Evolutionary conservation across 768 basidiomycete species (phyloP).

Genomic region (Phaeotremella fagi): DNA sequence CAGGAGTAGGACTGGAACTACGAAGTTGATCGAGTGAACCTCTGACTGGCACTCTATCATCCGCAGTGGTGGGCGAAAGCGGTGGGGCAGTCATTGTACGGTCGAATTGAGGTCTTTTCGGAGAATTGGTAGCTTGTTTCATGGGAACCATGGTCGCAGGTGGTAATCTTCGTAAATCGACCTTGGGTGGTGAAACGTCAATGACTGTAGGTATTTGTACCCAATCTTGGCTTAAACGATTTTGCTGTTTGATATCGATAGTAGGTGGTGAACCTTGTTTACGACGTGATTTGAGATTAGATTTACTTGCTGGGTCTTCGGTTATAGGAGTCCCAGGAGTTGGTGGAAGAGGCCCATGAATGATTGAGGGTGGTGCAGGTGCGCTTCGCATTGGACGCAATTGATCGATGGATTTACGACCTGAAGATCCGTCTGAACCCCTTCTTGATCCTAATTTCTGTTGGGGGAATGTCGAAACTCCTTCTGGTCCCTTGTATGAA

Average conservation of each 20-base stretch:
- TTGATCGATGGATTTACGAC: neutral
- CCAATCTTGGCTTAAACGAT: constrained; percentile 37
- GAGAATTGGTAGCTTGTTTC: constrained; percentile 15
- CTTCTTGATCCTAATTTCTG: neutral
- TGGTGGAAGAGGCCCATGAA: constrained; percentile 17
- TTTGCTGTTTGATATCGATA: constrained; percentile 19
- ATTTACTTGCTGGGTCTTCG: neutral
- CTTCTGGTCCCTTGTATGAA: too few relatives aligned
- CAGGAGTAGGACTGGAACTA: constrained; percentile 16
- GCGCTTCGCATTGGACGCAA: constrained; percentile 7
- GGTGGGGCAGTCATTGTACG: constrained; percentile 28
- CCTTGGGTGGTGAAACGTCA: constrained; percentile 4
- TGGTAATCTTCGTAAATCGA: constrained; percentile 5
- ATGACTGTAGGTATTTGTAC: constrained; percentile 13
- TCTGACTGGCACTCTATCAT: neutral
- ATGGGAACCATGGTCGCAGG: constrained; percentile 28
- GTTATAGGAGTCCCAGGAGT: neutral
- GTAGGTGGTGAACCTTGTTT: neutral
- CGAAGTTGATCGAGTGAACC: constrained; percentile 32
- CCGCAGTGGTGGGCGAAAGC: constrained; percentile 8
- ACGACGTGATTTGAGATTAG: neutral
- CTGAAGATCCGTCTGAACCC: neutral
- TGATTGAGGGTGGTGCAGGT: constrained; percentile 6
- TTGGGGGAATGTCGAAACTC: neutral
- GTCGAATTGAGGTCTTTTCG: constrained; percentile 27